phyloP scores from a whole-genome alignment of 345 rosid genomes.

The Triadica sebifera region DNA sequence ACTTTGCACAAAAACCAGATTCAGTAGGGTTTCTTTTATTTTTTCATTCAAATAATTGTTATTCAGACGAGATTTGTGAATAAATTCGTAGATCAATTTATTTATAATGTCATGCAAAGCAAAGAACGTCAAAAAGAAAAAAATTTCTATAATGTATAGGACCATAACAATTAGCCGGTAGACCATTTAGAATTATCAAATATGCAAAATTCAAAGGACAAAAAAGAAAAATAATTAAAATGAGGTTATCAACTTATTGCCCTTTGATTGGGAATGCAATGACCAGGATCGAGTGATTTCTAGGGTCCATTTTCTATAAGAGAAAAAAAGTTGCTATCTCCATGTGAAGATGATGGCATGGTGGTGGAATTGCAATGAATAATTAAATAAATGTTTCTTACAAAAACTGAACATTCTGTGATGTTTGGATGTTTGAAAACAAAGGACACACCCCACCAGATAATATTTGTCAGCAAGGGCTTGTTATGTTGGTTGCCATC shows the following conservation, averaged over 20 bases:
- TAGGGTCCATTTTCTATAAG: conserved; percentile 17
- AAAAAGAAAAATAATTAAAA: neutral
- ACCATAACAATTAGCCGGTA: no score
- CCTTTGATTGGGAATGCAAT: no score
- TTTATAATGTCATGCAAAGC: no score
- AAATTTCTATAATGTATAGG: no score
- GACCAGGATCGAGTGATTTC: conserved; percentile 6
- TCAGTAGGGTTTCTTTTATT: no score
- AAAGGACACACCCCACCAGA: conserved; percentile 16
- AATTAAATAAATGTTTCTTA: neutral
- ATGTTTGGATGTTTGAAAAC: conserved; percentile 12
- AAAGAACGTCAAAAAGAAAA: no score
- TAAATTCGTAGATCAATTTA: no score
- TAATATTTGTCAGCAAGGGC: conserved; percentile 13
- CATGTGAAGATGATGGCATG: conserved; percentile 16
- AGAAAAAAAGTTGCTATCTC: conserved; percentile 3
- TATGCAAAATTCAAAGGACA: no score
- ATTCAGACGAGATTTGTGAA: no score
- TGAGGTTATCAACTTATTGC: neutral
- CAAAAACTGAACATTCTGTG: neutral
- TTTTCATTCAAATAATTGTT: no score
- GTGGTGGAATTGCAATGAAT: neutral
- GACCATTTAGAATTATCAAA: no score
- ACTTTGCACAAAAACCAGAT: no score
- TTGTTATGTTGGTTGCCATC: conserved; percentile 18